Base-by-base conservation (phyloP, 2,329 filamentous ascomycete species). In the Arthroderma uncinatum region DNA sequence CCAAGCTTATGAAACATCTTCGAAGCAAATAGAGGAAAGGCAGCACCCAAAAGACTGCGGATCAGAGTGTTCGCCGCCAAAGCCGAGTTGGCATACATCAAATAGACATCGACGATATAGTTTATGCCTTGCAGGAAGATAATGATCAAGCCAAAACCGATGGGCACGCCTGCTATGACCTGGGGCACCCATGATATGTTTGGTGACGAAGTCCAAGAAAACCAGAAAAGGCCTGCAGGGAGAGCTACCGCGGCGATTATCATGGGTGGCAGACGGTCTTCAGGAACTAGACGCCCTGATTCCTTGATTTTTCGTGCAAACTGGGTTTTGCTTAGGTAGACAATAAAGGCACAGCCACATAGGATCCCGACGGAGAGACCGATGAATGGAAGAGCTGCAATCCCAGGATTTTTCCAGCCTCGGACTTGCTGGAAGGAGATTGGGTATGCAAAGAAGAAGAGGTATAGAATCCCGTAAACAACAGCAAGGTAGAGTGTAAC, bases 31-130 rank as follows among this genome's bases (percentile, higher is more conserved):
- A 90, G 74, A 12, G 87, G 86, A 63, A 91, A 91, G 2, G 82
- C 81, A 55, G 88, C 89, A 59, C 86, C 90, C 74, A 94, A 93
- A 19, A 79, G 77, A 62, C 85, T 89, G 55, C 91, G 80, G 58
- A 86, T 81, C 68, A 93, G 88, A 50, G 85, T 86, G 66, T 95
- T 93, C 47, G 89, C 89, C 10, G 90, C 89, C 70, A 95, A 78
- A 2, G 89, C 89, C 58, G 73, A 76, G 12, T 75, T 75, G 16
- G 74, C 73, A 64, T 74, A 76, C 16, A 72, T 65, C 2, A 74
- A 74, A 65, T 75, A 77, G 12, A 73, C 74, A 65, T 85, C 82
- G 9, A 92, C 89, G 62, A 94, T 67, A 58, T 74, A 76, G 60
- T 70, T 73, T 33, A 74, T 65, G n/a, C 70, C 69, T 57, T 72